phyloP scores from a whole-genome alignment of 768 basidiomycete species.

The Calvatia gigantea region DNA sequence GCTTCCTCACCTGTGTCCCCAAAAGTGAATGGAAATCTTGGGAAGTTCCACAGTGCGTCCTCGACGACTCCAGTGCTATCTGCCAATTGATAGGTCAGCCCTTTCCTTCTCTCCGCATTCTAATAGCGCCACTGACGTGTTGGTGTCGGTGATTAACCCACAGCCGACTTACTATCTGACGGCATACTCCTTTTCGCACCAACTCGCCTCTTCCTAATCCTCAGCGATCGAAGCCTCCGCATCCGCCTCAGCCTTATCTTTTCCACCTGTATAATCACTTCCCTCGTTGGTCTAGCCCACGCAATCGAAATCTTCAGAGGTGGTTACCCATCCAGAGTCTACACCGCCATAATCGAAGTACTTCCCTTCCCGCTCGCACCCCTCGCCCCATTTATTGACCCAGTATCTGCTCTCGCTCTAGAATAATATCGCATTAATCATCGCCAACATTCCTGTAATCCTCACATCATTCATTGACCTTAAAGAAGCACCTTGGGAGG shows the following conservation, averaged over 20 bases:
- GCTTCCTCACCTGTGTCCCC: constrained; percentile 41
- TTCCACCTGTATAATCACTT: constrained; percentile 50
- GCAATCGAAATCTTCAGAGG: constrained; percentile 34
- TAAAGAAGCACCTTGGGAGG: constrained; percentile 10
- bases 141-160: not conserved
- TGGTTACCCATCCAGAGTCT: not conserved
- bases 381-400: not conserved
- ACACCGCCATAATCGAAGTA: constrained; percentile 9
- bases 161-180: constrained; percentile 30
- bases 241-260: constrained; percentile 48
- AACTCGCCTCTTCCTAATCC: constrained; percentile 38
- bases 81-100: constrained; percentile 7
- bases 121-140: not conserved
- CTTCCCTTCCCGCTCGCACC: not conserved
- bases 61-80: constrained; percentile 2
- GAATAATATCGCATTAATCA: constrained; percentile 34
- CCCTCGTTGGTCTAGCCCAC: constrained; percentile 42
- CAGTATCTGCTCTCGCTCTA: constrained; percentile 6
- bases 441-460: constrained; percentile 38
- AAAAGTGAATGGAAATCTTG: constrained; percentile 11
- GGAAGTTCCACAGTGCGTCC: not conserved
- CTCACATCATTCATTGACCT: constrained; percentile 21
- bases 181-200: constrained; percentile 42
- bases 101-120: not conserved
- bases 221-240: constrained; percentile 35